These are phyloP conservation scores for Domatiomyces catenatus DNA, from an alignment of 2,329 filamentous ascomycete genomes.

Conservation along the genomic window DNA sequence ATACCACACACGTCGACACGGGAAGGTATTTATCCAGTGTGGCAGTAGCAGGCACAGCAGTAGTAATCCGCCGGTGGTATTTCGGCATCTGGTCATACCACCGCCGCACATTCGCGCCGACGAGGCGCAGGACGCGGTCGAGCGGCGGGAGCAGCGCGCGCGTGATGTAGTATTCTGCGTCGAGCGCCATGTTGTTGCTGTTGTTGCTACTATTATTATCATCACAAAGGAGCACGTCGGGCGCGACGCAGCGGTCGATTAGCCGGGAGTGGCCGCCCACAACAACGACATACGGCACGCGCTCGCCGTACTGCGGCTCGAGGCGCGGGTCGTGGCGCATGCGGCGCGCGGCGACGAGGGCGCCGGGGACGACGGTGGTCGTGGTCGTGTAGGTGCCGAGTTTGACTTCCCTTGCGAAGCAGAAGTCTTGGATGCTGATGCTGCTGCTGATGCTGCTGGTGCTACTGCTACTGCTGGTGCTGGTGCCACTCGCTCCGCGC, in stretches of 20 bases:
- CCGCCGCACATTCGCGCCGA: conserved; percentile 73
- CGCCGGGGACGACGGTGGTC: conserved; percentile 64
- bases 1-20: conserved; percentile 63
- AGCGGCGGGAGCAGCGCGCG: conserved; percentile 93
- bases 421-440: conserved; percentile 88
- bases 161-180: conserved; percentile 90
- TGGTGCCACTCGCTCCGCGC: no score
- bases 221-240: conserved; percentile 56
- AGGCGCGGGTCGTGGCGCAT: conserved; percentile 76
- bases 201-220: no score
- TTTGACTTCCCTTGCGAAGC: conserved; percentile 83
- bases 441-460: no score
- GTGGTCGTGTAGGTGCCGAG: conserved; percentile 61
- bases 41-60: conserved; percentile 3
- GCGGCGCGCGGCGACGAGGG: conserved; percentile 67
- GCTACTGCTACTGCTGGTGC: no score
- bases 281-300: conserved; percentile 86
- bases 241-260: conserved; percentile 77
- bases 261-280: conserved; percentile 62
- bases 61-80: conserved; percentile 41
- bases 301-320: conserved; percentile 88
- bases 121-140: conserved; percentile 90
- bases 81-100: conserved; percentile 99
- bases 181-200: conserved; percentile 63
- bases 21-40: conserved; percentile 94